Conservation (phyloP, 2,329 filamentous ascomycete species). For the Ophiostoma sp. region DNA sequence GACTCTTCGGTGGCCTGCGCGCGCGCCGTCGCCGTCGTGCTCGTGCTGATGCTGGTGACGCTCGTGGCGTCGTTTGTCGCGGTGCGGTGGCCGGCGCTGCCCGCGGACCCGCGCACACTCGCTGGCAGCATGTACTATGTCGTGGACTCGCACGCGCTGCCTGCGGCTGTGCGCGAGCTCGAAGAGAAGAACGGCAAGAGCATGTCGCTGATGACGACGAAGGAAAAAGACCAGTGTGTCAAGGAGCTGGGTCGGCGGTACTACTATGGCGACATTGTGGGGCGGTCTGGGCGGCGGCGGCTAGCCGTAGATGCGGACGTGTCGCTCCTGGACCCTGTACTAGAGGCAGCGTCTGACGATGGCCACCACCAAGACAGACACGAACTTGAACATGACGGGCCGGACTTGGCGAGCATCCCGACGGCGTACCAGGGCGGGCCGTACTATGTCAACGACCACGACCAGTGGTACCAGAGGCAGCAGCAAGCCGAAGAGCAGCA, state of each 20-base stretch:
- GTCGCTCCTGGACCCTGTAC: neutral
- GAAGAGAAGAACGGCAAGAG: slow-evolving; percentile 25
- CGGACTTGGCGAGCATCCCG: slow-evolving; percentile 13
- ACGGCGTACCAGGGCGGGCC: slow-evolving; percentile 22
- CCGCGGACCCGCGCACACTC: slow-evolving; percentile 44
- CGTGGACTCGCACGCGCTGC: slow-evolving; percentile 30
- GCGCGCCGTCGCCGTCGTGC: slow-evolving; percentile 36
- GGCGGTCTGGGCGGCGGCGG: slow-evolving; percentile 26
- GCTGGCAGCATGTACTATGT: slow-evolving; percentile 44
- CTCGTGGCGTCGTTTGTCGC: slow-evolving; percentile 37
- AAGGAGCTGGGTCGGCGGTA: slow-evolving; percentile 32
- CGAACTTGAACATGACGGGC: neutral
- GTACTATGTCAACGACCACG: slow-evolving; percentile 18
- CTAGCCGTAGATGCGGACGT: slow-evolving; percentile 29
- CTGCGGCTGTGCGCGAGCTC: slow-evolving; percentile 27
- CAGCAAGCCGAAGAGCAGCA: slow-evolving; percentile 15
- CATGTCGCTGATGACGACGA: slow-evolving; percentile 28
- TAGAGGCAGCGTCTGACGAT: neutral
- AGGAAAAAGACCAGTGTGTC: slow-evolving; percentile 30
- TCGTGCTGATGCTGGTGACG: slow-evolving; percentile 41
- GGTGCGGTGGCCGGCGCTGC: slow-evolving; percentile 41
- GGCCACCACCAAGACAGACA: neutral
- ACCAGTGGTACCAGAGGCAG: slow-evolving; percentile 17
- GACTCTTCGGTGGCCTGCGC: slow-evolving; percentile 39
- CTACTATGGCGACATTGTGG: slow-evolving; percentile 33